Conservation (phyloP, 176 grass and related monocot species). For the Poa pratensis region DNA sequence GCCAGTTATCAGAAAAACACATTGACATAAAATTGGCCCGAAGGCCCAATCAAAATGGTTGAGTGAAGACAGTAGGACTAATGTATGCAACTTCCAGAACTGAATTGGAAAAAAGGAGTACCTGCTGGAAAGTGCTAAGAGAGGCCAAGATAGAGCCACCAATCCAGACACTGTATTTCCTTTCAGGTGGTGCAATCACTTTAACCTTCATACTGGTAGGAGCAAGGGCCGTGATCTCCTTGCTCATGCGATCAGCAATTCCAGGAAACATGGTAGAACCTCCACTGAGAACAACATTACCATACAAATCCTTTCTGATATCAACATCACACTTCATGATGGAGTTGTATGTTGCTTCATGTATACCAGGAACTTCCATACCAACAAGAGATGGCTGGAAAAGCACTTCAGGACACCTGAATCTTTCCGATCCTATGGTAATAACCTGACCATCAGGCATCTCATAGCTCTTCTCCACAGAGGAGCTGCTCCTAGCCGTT, state of each 20-base stretch:
- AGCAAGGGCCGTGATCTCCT: constrained; percentile 74
- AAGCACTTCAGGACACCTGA: constrained; percentile 83
- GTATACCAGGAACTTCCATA: constrained; percentile 74
- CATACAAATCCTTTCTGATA: constrained; percentile 81
- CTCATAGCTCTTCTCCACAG: constrained; percentile 87
- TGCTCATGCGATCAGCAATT: constrained; percentile 88
- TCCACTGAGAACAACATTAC: constrained; percentile 81
- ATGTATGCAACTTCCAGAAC: neutral
- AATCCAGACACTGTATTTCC: constrained; percentile 91
- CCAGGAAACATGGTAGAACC: constrained; percentile 92
- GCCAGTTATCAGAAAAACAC: neutral
- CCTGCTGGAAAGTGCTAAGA: constrained; percentile 91
- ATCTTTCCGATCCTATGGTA: constrained; percentile 85
- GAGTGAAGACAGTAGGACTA: neutral
- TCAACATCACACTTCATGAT: constrained; percentile 94
- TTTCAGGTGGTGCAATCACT: constrained; percentile 84
- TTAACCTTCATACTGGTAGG: constrained; percentile 90
- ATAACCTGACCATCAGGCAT: constrained; percentile 90
- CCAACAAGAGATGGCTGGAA: constrained; percentile 89
- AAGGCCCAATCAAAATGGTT: neutral
- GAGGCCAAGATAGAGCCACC: constrained; percentile 89
- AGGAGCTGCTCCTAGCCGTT: constrained; percentile 70
- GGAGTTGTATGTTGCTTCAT: constrained; percentile 83
- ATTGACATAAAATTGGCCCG: neutral
- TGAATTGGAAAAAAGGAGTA: constrained; percentile 16